These are phyloP conservation scores for Mycena maculata DNA, from an alignment of 768 basidiomycete species.

Conservation along the genomic window DNA sequence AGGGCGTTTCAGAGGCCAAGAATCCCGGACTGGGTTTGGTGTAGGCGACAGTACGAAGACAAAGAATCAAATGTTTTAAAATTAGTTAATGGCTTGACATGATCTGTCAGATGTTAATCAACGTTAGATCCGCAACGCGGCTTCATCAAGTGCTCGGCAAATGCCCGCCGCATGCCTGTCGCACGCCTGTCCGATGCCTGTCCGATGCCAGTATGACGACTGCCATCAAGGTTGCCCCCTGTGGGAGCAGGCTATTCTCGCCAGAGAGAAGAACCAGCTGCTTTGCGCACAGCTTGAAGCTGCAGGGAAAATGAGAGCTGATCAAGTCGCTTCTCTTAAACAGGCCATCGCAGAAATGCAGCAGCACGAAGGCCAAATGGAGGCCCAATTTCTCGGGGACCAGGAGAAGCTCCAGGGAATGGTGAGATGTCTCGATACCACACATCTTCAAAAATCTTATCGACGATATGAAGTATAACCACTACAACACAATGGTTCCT, in stretches of 20 bases:
- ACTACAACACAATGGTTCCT: neutral
- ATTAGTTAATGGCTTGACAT: too few relatives aligned
- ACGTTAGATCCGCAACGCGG: too few relatives aligned
- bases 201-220: too few relatives aligned
- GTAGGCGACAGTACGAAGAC: too few relatives aligned
- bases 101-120: too few relatives aligned
- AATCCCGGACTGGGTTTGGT: too few relatives aligned
- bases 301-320: constrained; percentile 1
- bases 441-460: neutral
- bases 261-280: constrained; percentile 16
- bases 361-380: constrained; percentile 18
- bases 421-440: constrained; percentile 10
- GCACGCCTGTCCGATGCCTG: too few relatives aligned
- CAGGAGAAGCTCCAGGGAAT: constrained; percentile 19
- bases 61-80: too few relatives aligned
- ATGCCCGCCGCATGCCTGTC: too few relatives aligned
- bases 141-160: too few relatives aligned
- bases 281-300: constrained; percentile 4
- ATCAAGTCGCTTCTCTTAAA: constrained; percentile 6
- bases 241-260: neutral
- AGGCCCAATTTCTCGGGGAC: constrained; percentile 18
- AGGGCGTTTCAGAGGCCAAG: too few relatives aligned
- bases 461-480: constrained; percentile 2
- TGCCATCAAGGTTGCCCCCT: too few relatives aligned
- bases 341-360: constrained; percentile 7